Percentiles rank a stretch among this genome's conserved stretches.
Conservation (phyloP, 2,329 filamentous ascomycete genomes). For the Cryphonectria japonica region DNA sequence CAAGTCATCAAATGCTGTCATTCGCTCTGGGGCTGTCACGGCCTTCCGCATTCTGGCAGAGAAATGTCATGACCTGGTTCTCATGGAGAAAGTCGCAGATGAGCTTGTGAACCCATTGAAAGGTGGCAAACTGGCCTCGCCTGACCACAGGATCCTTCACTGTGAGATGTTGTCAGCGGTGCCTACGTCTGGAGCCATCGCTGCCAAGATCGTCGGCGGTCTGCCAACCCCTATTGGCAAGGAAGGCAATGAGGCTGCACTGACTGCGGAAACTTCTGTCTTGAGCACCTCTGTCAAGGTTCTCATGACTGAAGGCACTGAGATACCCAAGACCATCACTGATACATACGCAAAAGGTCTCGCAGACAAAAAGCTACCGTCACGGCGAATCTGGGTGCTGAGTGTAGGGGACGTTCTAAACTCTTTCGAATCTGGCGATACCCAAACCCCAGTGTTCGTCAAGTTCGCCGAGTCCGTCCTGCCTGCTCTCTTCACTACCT, state of each 20-base stretch:
- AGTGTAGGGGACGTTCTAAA: constrained; percentile 73
- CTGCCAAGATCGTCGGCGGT: constrained; percentile 67
- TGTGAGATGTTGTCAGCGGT: constrained; percentile 77
- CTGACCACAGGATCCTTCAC: constrained; percentile 83
- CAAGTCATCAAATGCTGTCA: constrained; percentile 82
- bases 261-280: constrained; percentile 74
- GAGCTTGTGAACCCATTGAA: constrained; percentile 83
- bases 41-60: constrained; percentile 74
- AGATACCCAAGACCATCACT: constrained; percentile 67
- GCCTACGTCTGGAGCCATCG: constrained; percentile 62
- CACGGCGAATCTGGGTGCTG: constrained; percentile 80
- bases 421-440: constrained; percentile 50
- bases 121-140: constrained; percentile 78
- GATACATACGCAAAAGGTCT: constrained; percentile 82
- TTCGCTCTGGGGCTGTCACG: constrained; percentile 74
- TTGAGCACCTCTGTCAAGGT: constrained; percentile 68
- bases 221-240: constrained; percentile 74
- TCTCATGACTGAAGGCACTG: constrained; percentile 62
- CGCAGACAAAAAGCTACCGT: constrained; percentile 78
- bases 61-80: constrained; percentile 59
- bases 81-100: constrained; percentile 70
- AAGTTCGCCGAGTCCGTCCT: constrained; percentile 58
- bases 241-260: constrained; percentile 85
- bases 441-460: constrained; percentile 51
- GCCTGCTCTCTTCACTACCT: constrained; percentile 66